phyloP scores from a whole-genome alignment of 345 rosid genomes.

The Dovyalis caffra region DNA sequence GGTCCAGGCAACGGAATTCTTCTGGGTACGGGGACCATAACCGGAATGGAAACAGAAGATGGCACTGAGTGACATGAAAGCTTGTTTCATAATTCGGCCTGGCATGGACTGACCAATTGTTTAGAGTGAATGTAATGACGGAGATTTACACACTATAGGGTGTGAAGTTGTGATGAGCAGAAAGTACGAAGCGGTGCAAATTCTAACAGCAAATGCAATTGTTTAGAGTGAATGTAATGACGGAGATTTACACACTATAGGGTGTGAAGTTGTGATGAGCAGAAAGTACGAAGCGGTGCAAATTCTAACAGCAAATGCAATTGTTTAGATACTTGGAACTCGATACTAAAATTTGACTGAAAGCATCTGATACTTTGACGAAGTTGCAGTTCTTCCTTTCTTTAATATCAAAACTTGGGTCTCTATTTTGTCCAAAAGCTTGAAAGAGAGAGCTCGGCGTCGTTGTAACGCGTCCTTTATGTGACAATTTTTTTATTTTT shows the following conservation, averaged over 20 bases:
- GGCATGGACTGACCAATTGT: neutral
- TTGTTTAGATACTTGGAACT: neutral
- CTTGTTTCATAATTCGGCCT: neutral
- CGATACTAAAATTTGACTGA: neutral
- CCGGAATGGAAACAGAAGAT: slow-evolving; percentile 46
- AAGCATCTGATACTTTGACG: neutral
- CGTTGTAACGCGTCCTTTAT: too few relatives aligned
- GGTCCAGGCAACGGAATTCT: slow-evolving; percentile 47
- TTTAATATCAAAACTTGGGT: neutral
- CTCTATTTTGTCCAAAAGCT: too few relatives aligned
- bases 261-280: neutral
- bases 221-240: neutral
- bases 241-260: neutral
- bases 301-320: neutral
- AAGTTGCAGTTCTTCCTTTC: neutral
- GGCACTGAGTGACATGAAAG: slow-evolving; percentile 42
- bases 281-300: neutral
- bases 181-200: neutral
- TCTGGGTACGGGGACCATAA: slow-evolving; percentile 45
- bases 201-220: too few relatives aligned
- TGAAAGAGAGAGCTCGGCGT: too few relatives aligned
- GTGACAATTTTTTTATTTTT: too few relatives aligned
- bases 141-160: neutral
- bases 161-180: neutral
- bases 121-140: neutral